Evolutionary conservation across 2,329 filamentous ascomycete species (phyloP), one percentile per base, ranked within the genome.

Genomic region (Neonectria neomacrospora): DNA sequence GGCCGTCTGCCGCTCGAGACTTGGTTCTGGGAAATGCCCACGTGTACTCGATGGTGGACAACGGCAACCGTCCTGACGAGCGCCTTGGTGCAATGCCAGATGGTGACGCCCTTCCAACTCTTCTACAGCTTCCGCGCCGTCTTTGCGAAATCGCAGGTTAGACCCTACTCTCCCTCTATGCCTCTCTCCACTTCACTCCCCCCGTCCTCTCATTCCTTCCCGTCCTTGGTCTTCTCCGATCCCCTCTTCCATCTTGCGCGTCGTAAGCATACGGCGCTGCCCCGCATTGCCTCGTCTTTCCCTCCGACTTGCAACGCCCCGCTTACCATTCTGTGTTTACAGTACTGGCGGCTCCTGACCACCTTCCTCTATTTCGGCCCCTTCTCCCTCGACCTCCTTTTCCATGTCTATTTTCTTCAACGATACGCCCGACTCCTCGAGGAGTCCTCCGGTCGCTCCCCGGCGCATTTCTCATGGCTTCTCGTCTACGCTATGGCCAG

Each of bases 21-120:
- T 71, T 99, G 96, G 96, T 98, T 97, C 80, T 97, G 93, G 86
- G 96, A 99, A 79, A 97, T 97, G 91, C 96, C 96, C 3, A 89
- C 96, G 26, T 97, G 94, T 79, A 99, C 96, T 39, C 86, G 96
- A 65, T 96, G 92, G 90, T 99, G 96, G 96, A 98, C 96, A 22
- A 94, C 93, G 23, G 94, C 94, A 5, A 97, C 94, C 0, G 89
- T 98, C 44, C 83, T 93, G 61, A 96, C 91, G 11, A 97, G 94
- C 71, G 89, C 94, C 16, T 82, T 98, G 71, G 94, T 98, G 5
- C 96, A 98, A 80, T 98, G 94, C 80, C 90, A 96, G 74, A 90
- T 98, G 77, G 83, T 98, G 67, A 96, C 92, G 14, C 93, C 94
- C 9, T 97, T 96, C 75, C 94, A 98, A 81, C 88, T 99, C 28